Conservation (phyloP, 169 alveolate species). For the Plasmodium vivax region DNA sequence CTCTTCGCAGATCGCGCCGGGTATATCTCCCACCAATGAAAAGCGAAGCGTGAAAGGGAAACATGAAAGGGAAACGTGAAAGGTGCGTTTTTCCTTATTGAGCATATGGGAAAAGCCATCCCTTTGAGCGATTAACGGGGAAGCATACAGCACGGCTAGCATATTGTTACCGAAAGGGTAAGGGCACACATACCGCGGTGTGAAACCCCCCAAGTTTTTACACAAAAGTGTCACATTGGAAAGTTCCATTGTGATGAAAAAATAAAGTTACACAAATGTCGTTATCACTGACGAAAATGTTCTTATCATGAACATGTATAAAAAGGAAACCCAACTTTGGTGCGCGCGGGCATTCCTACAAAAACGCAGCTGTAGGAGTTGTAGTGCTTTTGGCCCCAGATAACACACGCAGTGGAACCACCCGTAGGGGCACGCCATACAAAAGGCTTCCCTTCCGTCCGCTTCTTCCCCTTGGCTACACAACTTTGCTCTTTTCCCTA, state of each 20-base stretch:
- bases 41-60: background rate
- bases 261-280: background rate
- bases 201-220: background rate
- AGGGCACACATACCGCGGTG: background rate
- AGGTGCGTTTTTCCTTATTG: background rate
- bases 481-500: slow-evolving; percentile 66
- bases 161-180: background rate
- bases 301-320: background rate
- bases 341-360: background rate
- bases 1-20: background rate
- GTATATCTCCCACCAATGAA: background rate
- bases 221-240: background rate
- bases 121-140: background rate
- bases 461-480: background rate
- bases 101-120: background rate
- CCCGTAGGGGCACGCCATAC: background rate
- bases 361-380: background rate
- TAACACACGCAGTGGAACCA: background rate
- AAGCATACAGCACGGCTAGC: background rate
- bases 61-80: background rate
- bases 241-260: background rate
- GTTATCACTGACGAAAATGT: background rate
- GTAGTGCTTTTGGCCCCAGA: background rate
- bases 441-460: background rate
- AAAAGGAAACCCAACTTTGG: background rate